Evolutionary conservation across 2,329 filamentous ascomycete genomes (phyloP).

Genomic region (Aspergillus brunneoviolaceus): DNA sequence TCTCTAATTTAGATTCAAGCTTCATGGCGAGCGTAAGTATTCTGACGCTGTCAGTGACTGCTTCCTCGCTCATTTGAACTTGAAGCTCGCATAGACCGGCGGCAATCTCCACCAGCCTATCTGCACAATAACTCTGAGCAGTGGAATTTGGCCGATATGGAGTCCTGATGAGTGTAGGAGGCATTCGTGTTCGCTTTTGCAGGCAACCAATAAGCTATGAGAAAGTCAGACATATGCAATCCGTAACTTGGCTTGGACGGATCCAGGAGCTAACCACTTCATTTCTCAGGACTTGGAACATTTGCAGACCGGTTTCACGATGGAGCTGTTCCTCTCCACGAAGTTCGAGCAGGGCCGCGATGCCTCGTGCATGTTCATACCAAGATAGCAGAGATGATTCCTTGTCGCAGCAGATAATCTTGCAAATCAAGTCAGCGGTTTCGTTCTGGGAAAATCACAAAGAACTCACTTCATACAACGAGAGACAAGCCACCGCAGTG

Average conservation of each 20-base stretch:
- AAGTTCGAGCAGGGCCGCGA: constrained; percentile 3
- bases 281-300: constrained; percentile 5
- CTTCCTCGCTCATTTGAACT: not conserved
- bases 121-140: not conserved
- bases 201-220: not conserved
- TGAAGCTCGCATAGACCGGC: not conserved
- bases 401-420: constrained; percentile 2
- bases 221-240: not conserved
- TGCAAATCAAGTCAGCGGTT: not conserved
- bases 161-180: not conserved
- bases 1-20: not conserved
- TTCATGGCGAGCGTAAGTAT: not conserved
- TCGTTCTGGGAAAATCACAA: too few relatives aligned
- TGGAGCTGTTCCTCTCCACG: constrained; percentile 3
- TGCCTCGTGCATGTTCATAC: constrained; percentile 1
- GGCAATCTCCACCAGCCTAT: not conserved
- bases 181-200: not conserved
- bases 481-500: constrained; percentile 1
- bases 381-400: not conserved
- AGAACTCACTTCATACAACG: constrained; percentile 1
- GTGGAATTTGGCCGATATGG: not conserved
- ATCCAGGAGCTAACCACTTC: not conserved
- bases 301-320: not conserved
- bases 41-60: not conserved
- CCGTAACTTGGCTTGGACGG: not conserved